phyloP scores from a whole-genome alignment of 768 basidiomycete genomes.

The Lyophyllum shimeji region DNA sequence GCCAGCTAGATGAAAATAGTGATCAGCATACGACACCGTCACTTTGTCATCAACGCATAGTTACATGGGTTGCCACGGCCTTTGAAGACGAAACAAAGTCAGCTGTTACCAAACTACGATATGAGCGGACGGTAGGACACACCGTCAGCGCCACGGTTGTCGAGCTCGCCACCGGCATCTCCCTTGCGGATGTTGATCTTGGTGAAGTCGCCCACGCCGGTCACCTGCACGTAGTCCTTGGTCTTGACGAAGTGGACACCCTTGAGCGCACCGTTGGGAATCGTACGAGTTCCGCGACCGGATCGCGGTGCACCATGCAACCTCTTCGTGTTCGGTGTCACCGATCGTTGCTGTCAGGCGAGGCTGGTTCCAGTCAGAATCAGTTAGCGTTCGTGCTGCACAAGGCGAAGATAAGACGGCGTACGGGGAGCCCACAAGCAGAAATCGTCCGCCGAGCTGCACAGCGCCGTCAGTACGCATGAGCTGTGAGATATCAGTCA shows the following conservation, averaged over 20 bases:
- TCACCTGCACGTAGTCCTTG: conserved; percentile 60
- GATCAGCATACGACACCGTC: too few relatives aligned
- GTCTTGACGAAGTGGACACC: conserved; percentile 74
- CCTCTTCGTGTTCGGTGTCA: conserved; percentile 65
- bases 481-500: conserved; percentile 10
- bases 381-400: not conserved
- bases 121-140: not conserved
- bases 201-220: conserved; percentile 70
- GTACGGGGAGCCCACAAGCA: conserved; percentile 66
- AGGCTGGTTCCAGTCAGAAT: conserved; percentile 5
- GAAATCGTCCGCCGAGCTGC: conserved; percentile 62
- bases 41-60: not conserved
- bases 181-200: conserved; percentile 53
- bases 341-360: conserved; percentile 52
- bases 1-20: conserved; percentile 44
- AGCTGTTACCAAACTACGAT: not conserved
- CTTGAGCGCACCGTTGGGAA: conserved; percentile 62
- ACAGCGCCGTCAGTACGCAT: conserved; percentile 1
- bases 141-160: conserved; percentile 69
- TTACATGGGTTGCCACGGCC: conserved; percentile 48
- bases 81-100: not conserved
- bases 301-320: conserved; percentile 78
- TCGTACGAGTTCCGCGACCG: conserved; percentile 70
- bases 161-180: conserved; percentile 72
- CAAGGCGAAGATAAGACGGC: conserved; percentile 8